Evolutionary conservation across 345 rosid genomes (phyloP).

Genomic region (Pistacia vera): DNA sequence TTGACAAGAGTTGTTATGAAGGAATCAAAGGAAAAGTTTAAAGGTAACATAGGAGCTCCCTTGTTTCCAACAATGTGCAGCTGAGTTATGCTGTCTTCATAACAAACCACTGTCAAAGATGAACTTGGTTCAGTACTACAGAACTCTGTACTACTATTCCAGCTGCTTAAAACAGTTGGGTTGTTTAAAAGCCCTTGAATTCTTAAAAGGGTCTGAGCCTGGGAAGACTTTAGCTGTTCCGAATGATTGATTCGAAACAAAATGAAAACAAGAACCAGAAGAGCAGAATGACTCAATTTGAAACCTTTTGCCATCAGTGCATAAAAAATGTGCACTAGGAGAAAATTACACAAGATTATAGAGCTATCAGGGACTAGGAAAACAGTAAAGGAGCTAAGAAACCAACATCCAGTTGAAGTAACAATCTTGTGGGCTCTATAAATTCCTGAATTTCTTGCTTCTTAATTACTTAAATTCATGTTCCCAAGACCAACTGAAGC

Average conservation of each 20-base stretch:
- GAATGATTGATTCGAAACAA: slow-evolving; percentile 44
- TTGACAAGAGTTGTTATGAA: slow-evolving; percentile 70
- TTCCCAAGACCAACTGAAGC: slow-evolving; percentile 9
- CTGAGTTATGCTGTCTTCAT: slow-evolving; percentile 78
- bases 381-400: too few species aligned
- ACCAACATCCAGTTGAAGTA: not conserved
- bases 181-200: slow-evolving; percentile 63
- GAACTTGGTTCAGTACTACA: slow-evolving; percentile 73
- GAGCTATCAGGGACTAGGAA: not conserved
- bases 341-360: not conserved
- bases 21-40: slow-evolving; percentile 75
- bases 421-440: not conserved
- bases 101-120: slow-evolving; percentile 78
- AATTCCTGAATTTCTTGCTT: slow-evolving; percentile 1
- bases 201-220: slow-evolving; percentile 68
- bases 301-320: slow-evolving; percentile 48
- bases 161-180: slow-evolving; percentile 60
- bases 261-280: slow-evolving; percentile 40
- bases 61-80: slow-evolving; percentile 70
- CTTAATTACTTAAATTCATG: slow-evolving; percentile 8
- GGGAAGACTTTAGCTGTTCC: slow-evolving; percentile 74
- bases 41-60: slow-evolving; percentile 52
- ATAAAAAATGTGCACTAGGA: not conserved
- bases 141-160: slow-evolving; percentile 80
- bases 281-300: slow-evolving; percentile 28